Percentiles rank a stretch among this genome's conserved stretches.
These are phyloP conservation scores for Priceomyces fermenticarens DNA, from an alignment of 805 yeast genomes.

Conservation along the genomic window DNA sequence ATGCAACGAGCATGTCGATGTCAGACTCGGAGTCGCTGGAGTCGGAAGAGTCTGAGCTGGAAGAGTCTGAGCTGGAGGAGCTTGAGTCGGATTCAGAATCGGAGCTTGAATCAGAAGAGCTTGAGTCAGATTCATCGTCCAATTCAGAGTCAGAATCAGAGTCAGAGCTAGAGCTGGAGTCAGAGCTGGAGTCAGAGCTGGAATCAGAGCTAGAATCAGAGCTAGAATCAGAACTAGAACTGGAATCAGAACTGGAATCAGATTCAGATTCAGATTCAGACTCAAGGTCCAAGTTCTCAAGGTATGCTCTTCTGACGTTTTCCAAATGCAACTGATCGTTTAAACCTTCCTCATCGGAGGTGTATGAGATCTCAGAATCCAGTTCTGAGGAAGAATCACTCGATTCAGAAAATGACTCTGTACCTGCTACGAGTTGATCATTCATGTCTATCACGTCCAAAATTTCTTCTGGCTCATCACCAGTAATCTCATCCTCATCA, in stretches of 20 bases:
- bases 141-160: constrained; percentile 6
- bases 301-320: constrained; percentile 33
- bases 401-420: constrained; percentile 18
- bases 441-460: constrained; percentile 36
- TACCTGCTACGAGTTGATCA: constrained; percentile 31
- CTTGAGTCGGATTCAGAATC: constrained; percentile 14
- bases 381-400: not conserved
- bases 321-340: constrained; percentile 34
- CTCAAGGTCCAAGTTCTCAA: constrained; percentile 22
- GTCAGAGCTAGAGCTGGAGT: constrained; percentile 8
- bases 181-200: constrained; percentile 8
- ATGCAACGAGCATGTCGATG: constrained; percentile 9
- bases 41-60: constrained; percentile 21
- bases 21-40: constrained; percentile 20
- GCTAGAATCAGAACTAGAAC: constrained; percentile 2
- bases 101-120: constrained; percentile 13
- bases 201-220: constrained; percentile 2
- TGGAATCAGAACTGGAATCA: not conserved
- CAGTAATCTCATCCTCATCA: constrained; percentile 17
- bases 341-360: constrained; percentile 26
- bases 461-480: constrained; percentile 26
- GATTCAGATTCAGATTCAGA: not conserved
- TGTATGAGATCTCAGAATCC: constrained; percentile 23
- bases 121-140: too few relatives aligned
- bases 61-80: constrained; percentile 13